Percentiles rank a stretch among this genome's conserved stretches.
Evolutionary conservation across 257 asterid species (phyloP).

Genomic region (Datura wrightii): DNA sequence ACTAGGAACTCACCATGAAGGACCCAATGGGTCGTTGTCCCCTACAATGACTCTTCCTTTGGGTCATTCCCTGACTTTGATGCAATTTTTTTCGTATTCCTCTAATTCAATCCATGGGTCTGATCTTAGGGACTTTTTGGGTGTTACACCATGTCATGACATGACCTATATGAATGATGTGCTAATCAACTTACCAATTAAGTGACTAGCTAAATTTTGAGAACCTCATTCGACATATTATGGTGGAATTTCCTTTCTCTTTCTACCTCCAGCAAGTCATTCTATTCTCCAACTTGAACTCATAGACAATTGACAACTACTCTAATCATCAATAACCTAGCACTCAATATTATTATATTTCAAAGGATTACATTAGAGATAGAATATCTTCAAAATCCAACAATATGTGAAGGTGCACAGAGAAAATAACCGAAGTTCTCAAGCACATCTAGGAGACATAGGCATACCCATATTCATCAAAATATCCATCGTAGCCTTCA

Average conservation of each 20-base stretch:
- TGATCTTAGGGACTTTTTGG: too few relatives aligned
- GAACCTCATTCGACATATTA: background rate
- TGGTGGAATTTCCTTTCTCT: background rate
- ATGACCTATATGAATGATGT: background rate
- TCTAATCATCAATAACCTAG: background rate
- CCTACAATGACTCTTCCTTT: too few relatives aligned
- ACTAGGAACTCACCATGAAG: too few relatives aligned
- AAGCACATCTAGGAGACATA: background rate
- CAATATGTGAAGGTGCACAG: background rate
- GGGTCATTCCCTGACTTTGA: too few relatives aligned
- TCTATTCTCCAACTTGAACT: background rate
- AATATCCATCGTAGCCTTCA: constrained; percentile 99
- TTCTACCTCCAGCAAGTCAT: constrained; percentile 7
- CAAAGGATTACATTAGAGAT: background rate
- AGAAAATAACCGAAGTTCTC: background rate
- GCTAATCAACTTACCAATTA: background rate
- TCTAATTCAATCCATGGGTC: too few relatives aligned
- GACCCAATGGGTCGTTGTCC: too few relatives aligned
- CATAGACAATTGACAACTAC: background rate
- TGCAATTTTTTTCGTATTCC: too few relatives aligned
- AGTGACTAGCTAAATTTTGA: constrained; percentile 3
- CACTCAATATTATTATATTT: background rate
- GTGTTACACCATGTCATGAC: background rate
- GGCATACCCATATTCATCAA: constrained; percentile 93
- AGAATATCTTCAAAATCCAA: constrained; percentile 3